These are phyloP conservation scores for Neofusicoccum ribis DNA, from an alignment of 2,329 filamentous ascomycete genomes.

Conservation along the genomic window DNA sequence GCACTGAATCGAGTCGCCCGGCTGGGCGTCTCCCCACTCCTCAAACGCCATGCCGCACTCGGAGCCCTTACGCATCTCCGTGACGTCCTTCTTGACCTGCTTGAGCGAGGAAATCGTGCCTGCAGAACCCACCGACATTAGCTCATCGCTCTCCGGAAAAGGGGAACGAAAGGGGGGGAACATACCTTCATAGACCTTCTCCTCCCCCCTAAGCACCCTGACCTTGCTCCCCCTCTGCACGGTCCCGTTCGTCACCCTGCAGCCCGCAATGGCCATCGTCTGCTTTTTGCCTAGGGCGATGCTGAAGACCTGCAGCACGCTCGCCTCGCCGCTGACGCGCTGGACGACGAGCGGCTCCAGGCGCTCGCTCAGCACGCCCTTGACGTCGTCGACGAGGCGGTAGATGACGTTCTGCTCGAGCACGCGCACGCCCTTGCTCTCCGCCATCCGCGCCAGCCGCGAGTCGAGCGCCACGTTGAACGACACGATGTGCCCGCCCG, in stretches of 20 bases:
- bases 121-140: conserved; percentile 38
- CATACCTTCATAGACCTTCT: conserved; percentile 81
- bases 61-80: conserved; percentile 85
- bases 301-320: conserved; percentile 78
- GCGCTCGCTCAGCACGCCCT: conserved; percentile 65
- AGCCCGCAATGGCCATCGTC: conserved; percentile 79
- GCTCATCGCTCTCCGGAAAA: neutral
- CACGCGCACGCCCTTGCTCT: conserved; percentile 70
- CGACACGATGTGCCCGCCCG: conserved; percentile 74
- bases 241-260: conserved; percentile 78
- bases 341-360: conserved; percentile 67
- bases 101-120: conserved; percentile 80
- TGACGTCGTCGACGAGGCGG: conserved; percentile 72
- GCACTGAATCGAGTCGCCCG: conserved; percentile 83
- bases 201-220: conserved; percentile 67
- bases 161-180: conserved; percentile 24
- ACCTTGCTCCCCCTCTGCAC: conserved; percentile 66
- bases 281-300: conserved; percentile 75
- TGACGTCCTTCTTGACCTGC: conserved; percentile 87
- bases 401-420: conserved; percentile 88
- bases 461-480: conserved; percentile 77
- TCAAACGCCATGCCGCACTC: conserved; percentile 91
- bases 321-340: conserved; percentile 82
- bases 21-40: conserved; percentile 72
- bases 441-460: conserved; percentile 67